Base-by-base conservation (phyloP, 2,329 filamentous ascomycete genomes). In the Teratosphaeria nubilosa region DNA sequence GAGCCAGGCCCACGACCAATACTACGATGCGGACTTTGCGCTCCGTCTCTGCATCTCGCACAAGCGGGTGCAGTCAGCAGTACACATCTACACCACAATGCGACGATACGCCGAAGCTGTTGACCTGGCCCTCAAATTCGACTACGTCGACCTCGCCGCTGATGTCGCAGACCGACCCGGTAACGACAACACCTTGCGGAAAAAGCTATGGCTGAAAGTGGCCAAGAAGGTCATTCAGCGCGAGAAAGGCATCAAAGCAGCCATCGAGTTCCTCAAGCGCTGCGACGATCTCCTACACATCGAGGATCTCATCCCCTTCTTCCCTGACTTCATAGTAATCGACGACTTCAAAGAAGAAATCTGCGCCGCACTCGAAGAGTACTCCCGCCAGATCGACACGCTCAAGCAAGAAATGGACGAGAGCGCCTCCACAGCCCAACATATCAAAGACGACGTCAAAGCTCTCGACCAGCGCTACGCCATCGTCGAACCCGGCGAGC, bases 311-410 rank as follows among this genome's bases (percentile, higher is more conserved):
- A 97, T 99, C 48, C 94, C 94, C 0, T 96, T 99, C 78, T 99
- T 99, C 75, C 94, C 94, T 0, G 94, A 99, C 72, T 99, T 99
- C 70, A 91, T 97, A 25, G 88, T 97, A 55, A 97, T 99, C 62
- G 94, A 99, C 70, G 94, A 97, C 73, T 99, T 99, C 81, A 96
- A 97, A 71, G 91, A 97, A 63, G 94, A 99, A 72, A 97, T 99
- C 41, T 99, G 94, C 75, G 80, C 84, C 0, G 94, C 95, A 0
- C 81, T 99, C 1, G 94, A 99, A 73, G 89, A 95, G 63, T 99
- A 99, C 76, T 88, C 86, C 53, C 87, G 89, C 41, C 90, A 90
- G 65, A 99, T 99, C 64, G 94, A 97, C 68, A 80, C 79, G 1
- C 77, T 99, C 45, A 91, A 91, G 69, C 85, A 86, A 63, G 92